These are phyloP conservation scores for Sphaerulina vaccinii DNA, from an alignment of 2,329 filamentous ascomycete genomes.

Conservation along the genomic window DNA sequence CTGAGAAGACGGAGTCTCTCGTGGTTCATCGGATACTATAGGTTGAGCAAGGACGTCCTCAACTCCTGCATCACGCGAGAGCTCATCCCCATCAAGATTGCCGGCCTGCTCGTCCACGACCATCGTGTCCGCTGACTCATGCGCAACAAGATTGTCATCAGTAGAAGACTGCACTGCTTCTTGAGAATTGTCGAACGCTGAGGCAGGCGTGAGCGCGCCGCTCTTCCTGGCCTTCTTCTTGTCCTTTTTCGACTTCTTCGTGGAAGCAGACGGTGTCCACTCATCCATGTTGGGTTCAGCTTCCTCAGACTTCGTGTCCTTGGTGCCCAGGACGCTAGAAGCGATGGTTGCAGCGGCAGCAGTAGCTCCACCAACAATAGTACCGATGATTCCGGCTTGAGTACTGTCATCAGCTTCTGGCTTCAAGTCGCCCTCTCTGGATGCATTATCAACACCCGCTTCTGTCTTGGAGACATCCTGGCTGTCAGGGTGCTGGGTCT, in stretches of 20 bases:
- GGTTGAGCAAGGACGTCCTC: too few relatives aligned
- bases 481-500: too few relatives aligned
- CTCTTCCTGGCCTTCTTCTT: conserved; percentile 42
- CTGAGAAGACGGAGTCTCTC: too few relatives aligned
- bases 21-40: too few relatives aligned
- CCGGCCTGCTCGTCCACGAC: background rate
- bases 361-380: conserved; percentile 10
- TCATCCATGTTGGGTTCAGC: conserved; percentile 21
- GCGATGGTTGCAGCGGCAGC: conserved; percentile 4
- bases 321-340: background rate
- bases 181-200: conserved; percentile 7
- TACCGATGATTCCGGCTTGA: conserved; percentile 14
- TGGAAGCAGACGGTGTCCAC: conserved; percentile 22
- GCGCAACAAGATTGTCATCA: background rate
- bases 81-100: too few relatives aligned
- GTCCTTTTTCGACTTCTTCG: conserved; percentile 43
- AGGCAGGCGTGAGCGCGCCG: conserved; percentile 16
- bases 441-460: too few relatives aligned
- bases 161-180: background rate
- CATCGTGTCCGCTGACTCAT: background rate
- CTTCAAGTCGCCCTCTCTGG: conserved; percentile 1
- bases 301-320: background rate
- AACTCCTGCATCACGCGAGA: too few relatives aligned
- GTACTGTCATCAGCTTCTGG: conserved; percentile 1
- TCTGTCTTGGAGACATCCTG: conserved; percentile 14